Evolutionary conservation across 2,329 filamentous ascomycete species (phyloP), one percentile per base, ranked within the genome.

Genomic region (Microascus cirrosus): DNA sequence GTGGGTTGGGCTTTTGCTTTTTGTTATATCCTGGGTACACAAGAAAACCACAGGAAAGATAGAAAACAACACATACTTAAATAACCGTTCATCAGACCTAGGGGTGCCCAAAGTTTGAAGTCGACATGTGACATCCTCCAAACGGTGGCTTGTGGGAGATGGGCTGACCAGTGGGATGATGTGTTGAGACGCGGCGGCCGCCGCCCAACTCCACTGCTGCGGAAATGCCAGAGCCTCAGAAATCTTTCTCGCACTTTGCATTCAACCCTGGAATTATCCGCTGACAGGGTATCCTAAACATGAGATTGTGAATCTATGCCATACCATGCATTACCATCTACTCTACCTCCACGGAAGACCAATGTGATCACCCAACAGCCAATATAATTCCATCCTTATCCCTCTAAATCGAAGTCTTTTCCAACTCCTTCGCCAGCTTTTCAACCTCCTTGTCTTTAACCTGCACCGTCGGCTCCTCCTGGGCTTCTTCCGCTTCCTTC

Each of bases 391-490:
- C 5, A 50, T 20, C 20, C 24, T 20, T 22, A 22, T 8, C 45
- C 2, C 7, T 50, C 56, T 71, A 84, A 62, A 84, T 78, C 54
- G 64, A 69, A 25, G 89, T 88, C 80, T 92, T 92, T 61, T 81
- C 83, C 64, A 97, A 73, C 67, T 83, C 79, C 69, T 86, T 82
- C 18, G 90, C 87, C 66, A 97, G 75, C 53, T 84, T 85, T 65
- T 96, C 91, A 45, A 97, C 89, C 35, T 88, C 87, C 70, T 85
- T 82, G 68, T 92, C 84, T 71, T 89, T 81, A 63, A 82, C 72
- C 70, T 86, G 81, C 18, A 83, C 79, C n/a, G 86, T 83, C 48
- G 88, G 86, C 71, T 91, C 82, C 62, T 87, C 80, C 71, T 90
- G 86, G 1, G 85, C 86, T 66, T 84, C 79, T 64, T 90, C 81